Conservation (phyloP, 495 filamentous ascomycete species). For the Oidiodendron maius region DNA sequence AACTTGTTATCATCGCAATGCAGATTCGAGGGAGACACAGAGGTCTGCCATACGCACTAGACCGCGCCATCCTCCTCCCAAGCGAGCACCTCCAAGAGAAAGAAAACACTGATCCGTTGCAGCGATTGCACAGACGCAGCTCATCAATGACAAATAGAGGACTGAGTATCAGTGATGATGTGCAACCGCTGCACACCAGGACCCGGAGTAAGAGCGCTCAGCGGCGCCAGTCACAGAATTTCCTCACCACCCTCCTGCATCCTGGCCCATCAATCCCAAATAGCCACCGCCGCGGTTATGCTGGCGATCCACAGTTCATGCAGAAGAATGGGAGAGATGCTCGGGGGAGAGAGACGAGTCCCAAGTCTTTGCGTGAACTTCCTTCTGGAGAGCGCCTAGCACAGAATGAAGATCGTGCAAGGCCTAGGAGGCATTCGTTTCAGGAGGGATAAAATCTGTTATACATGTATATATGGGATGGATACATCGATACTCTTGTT, state of each 20-base stretch:
- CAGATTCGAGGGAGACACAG: slow-evolving; percentile 88
- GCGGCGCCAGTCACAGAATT: slow-evolving; percentile 5
- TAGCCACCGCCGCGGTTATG: slow-evolving; percentile 1
- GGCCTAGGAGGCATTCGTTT: neutral
- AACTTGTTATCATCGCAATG: slow-evolving; percentile 90
- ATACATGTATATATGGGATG: too few species aligned
- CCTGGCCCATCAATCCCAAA: slow-evolving; percentile 22
- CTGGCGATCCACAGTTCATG: neutral
- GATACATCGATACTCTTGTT: too few species aligned
- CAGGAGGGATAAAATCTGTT: neutral
- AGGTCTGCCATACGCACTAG: slow-evolving; percentile 85
- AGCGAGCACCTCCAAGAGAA: slow-evolving; percentile 62
- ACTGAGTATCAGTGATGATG: slow-evolving; percentile 8
- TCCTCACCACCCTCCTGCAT: slow-evolving; percentile 16
- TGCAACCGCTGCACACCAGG: neutral
- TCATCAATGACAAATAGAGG: slow-evolving; percentile 1
- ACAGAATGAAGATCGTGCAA: neutral
- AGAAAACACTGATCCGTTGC: slow-evolving; percentile 10
- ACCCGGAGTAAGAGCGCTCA: slow-evolving; percentile 3
- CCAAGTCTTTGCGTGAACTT: neutral
- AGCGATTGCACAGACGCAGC: slow-evolving; percentile 1
- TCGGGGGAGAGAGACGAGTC: slow-evolving; percentile 44
- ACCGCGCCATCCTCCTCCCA: slow-evolving; percentile 82
- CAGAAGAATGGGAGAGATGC: neutral
- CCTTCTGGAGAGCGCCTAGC: neutral